Base-by-base conservation (phyloP, 2,329 filamentous ascomycete species). In the Colletotrichum liriopes region DNA sequence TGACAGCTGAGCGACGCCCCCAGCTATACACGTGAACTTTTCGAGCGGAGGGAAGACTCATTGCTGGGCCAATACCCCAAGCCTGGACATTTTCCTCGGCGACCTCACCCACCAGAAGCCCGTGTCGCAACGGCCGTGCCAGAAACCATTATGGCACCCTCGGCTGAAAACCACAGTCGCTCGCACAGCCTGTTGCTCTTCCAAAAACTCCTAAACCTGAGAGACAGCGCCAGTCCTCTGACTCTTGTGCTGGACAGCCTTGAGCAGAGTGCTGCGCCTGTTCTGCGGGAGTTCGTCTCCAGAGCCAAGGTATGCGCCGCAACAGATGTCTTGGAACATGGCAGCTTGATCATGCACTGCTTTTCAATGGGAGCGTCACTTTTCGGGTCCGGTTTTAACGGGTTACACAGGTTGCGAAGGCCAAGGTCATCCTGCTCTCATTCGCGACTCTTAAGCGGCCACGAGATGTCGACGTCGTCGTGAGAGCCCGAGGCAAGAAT, bases 121-220 rank as follows among this genome's bases (percentile, higher is more conserved):
- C 29, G 37, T 32, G 26, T 23, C 29, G 51, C 59, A 16, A 52
- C 49, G 26, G 37, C 26, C 3, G 6, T 37, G n/a, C 23, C 43
- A n/a, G 23, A 20, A 45, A 23, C 41, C 59, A 23, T 41, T 16
- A 92, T 92, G 90, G 84, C 90, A 37, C 86, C 89, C 5, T 83
- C 85, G 26, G 83, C 85, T n/a, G 83, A 88, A 55, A 84, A 88
- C 58, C 94, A 97, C 78, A 88, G 93, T 39, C 90, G 94, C 75
- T 95, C 94, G 26, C 95, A 98, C 82, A 95, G 95, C 80, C 84
- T 97, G 29, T 89, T 97, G 3, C 86, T 97, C 2, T 91, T 98
- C 67, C 93, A 95, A 74, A 95, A 94, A 79, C 86, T 98, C 2
- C 86, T 98, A 74, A 94, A 92, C 78, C 86, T 94, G 67, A 89